These are phyloP conservation scores for Aureobasidium sp. DNA, from an alignment of 2,329 filamentous ascomycete genomes.

Conservation along the genomic window DNA sequence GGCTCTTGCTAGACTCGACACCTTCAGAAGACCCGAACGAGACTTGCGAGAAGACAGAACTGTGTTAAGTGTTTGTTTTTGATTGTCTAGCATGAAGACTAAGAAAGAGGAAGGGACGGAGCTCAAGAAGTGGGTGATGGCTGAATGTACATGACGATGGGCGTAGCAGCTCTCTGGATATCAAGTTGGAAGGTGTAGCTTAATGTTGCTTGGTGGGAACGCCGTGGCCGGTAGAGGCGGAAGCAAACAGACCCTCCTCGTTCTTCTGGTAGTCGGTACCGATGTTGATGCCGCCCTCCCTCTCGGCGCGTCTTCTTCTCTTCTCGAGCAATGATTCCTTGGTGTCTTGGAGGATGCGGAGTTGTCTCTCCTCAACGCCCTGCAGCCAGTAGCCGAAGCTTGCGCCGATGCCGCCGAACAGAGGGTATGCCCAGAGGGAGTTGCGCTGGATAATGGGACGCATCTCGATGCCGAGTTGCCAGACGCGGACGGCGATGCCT, in stretches of 20 bases:
- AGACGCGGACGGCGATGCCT: constrained; percentile 88
- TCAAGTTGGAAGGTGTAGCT: background rate
- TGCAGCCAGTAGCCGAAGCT: constrained; percentile 97
- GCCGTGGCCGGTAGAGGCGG: background rate
- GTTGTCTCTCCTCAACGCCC: constrained; percentile 78
- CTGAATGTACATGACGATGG: background rate
- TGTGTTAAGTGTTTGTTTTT: background rate
- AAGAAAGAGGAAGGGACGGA: background rate
- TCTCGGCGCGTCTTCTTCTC: constrained; percentile 66
- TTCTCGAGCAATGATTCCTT: constrained; percentile 81
- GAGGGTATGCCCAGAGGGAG: constrained; percentile 83
- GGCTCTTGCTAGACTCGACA: background rate
- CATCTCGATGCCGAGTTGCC: constrained; percentile 98
- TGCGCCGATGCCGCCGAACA: constrained; percentile 76
- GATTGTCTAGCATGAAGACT: background rate
- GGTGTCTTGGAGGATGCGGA: constrained; percentile 66
- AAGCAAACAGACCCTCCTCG: constrained; percentile 25
- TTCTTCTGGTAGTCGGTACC: constrained; percentile 26
- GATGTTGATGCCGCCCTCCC: constrained; percentile 40
- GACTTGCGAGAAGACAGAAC: background rate
- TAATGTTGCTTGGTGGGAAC: constrained; percentile 6
- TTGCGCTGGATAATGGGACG: constrained; percentile 81
- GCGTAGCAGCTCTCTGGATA: background rate
- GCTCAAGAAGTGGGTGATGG: background rate
- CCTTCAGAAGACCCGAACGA: background rate